Conservation (phyloP, 2,329 filamentous ascomycete genomes). For the Phaeosphaeria sp. region DNA sequence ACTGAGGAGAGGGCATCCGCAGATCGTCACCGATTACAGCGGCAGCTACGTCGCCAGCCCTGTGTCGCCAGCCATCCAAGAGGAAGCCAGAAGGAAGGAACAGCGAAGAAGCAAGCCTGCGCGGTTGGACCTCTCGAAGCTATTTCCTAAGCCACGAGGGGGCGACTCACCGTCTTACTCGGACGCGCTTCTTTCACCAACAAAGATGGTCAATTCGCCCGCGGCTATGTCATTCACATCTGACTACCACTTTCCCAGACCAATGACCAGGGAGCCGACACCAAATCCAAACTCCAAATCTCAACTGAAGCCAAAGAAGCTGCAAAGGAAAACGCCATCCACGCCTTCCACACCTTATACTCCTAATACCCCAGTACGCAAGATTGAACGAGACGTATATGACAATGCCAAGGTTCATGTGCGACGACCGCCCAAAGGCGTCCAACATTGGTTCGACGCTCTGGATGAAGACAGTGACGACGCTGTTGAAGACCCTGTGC, state of each 20-base stretch:
- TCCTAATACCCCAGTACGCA: conserved; percentile 32
- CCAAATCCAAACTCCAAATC: conserved; percentile 26
- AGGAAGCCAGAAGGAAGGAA: conserved; percentile 26
- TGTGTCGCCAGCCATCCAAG: conserved; percentile 26
- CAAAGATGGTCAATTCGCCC: conserved; percentile 50
- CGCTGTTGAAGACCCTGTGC: conserved; percentile 21
- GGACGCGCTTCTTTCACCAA: conserved; percentile 44
- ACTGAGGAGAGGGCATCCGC: conserved; percentile 47
- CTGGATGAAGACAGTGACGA: conserved; percentile 51
- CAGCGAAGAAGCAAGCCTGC: conserved; percentile 44
- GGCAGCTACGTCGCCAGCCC: conserved; percentile 22
- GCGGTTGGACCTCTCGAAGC: conserved; percentile 50
- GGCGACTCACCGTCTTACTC: conserved; percentile 21
- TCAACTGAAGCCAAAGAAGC: conserved; percentile 26
- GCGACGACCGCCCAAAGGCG: conserved; percentile 55
- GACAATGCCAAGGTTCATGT: conserved; percentile 57
- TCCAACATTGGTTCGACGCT: conserved; percentile 60
- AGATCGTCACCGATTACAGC: conserved; percentile 24
- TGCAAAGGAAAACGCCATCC: conserved; percentile 1
- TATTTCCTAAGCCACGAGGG: conserved; percentile 48
- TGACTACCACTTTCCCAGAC: conserved; percentile 41
- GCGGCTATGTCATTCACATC: conserved; percentile 47
- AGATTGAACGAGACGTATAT: conserved; percentile 47
- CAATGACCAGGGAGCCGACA: conserved; percentile 40
- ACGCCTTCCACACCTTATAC: conserved; percentile 13